A percentile compares a stretch with the other conserved stretches of the same genome.
Evolutionary conservation across 2,329 filamentous ascomycete genomes (phyloP).

Genomic region (Fusarium subglutinans): DNA sequence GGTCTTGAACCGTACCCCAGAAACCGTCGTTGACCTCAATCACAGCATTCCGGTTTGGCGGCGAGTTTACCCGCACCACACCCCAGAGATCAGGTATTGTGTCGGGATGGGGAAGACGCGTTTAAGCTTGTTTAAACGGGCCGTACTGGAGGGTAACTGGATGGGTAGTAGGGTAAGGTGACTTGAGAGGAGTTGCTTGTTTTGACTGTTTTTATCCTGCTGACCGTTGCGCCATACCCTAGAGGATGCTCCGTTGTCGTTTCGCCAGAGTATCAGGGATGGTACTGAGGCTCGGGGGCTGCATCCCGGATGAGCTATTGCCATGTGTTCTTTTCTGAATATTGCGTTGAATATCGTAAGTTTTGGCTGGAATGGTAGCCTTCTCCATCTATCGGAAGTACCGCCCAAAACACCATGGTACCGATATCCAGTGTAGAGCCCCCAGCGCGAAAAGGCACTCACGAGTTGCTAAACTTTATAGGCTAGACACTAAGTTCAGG

Average conservation of each 20-base stretch:
- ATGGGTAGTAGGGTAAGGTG: background rate
- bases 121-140: conserved; percentile 22
- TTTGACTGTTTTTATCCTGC: background rate
- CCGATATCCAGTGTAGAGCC: too few species aligned
- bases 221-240: background rate
- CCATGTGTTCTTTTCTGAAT: background rate
- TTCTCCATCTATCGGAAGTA: background rate
- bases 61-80: conserved; percentile 14
- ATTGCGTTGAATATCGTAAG: background rate
- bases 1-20: background rate
- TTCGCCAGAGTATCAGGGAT: background rate
- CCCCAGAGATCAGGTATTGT: conserved; percentile 7
- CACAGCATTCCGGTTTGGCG: background rate
- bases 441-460: too few species aligned
- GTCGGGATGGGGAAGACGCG: background rate
- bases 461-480: too few species aligned
- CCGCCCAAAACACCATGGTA: too few species aligned
- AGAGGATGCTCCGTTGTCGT: background rate
- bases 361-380: too few species aligned
- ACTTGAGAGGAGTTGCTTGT: background rate
- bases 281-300: background rate
- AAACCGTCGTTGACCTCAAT: background rate
- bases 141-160: background rate
- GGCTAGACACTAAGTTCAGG: too few species aligned
- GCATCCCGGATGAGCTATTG: too few species aligned